phyloP scores from a whole-genome alignment of 495 filamentous ascomycete genomes.

The Hyphodiscus hymeniophilus region DNA sequence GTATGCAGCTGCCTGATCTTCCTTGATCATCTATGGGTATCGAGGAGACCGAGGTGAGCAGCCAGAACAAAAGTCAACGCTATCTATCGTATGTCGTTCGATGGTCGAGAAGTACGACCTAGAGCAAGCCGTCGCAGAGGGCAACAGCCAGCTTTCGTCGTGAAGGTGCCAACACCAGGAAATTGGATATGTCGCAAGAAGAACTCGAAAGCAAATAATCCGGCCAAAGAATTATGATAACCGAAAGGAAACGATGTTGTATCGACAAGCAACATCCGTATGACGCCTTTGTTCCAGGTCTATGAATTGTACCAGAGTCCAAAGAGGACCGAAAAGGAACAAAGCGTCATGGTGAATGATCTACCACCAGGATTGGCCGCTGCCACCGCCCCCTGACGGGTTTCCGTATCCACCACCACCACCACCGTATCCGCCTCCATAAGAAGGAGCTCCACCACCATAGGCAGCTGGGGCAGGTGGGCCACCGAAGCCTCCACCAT shows the following conservation, averaged over 20 bases:
- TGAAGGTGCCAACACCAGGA: slow-evolving; percentile 26
- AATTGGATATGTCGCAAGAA: slow-evolving; percentile 31
- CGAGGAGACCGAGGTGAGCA: slow-evolving; percentile 34
- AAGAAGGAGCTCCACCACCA: slow-evolving; percentile 22
- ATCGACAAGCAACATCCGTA: slow-evolving; percentile 19
- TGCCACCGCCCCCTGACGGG: slow-evolving; percentile 38
- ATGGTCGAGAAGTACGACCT: slow-evolving; percentile 18
- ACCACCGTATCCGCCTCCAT: slow-evolving; percentile 22
- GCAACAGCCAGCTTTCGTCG: slow-evolving; percentile 16
- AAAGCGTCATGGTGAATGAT: slow-evolving; percentile 26
- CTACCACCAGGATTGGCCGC: slow-evolving; percentile 83
- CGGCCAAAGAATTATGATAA: slow-evolving; percentile 27
- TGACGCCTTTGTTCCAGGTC: slow-evolving; percentile 25
- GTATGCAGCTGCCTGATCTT: slow-evolving; percentile 34
- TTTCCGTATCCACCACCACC: slow-evolving; percentile 25
- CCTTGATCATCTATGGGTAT: slow-evolving; percentile 48
- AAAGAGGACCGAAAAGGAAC: slow-evolving; percentile 27
- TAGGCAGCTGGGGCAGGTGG: slow-evolving; percentile 30
- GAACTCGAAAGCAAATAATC: slow-evolving; percentile 33
- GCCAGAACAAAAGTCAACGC: slow-evolving; percentile 57
- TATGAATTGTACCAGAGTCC: slow-evolving; percentile 12
- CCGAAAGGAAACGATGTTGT: slow-evolving; percentile 27
- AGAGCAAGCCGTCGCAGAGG: slow-evolving; percentile 15
- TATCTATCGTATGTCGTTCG: slow-evolving; percentile 65
- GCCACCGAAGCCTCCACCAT: slow-evolving; percentile 41